Percentiles rank a stretch among this genome's conserved stretches.
phyloP scores from a whole-genome alignment of 164 flowering plant species.

The Berberis thunbergii region DNA sequence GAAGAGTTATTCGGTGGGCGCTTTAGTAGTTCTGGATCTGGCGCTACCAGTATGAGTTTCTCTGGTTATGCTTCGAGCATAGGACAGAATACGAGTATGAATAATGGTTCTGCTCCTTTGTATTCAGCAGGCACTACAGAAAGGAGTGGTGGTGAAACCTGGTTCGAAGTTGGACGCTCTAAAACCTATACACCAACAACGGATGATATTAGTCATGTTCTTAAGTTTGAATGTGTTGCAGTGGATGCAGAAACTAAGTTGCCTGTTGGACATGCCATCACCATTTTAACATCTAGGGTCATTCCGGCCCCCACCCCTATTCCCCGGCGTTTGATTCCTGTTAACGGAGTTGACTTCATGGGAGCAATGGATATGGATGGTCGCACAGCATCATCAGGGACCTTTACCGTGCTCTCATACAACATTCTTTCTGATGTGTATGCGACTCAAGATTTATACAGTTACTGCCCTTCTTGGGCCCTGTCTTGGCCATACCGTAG shows the following conservation, averaged over 20 bases:
- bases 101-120: slow-evolving; percentile 57
- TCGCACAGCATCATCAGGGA: slow-evolving; percentile 53
- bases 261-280: slow-evolving; percentile 46
- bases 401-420: slow-evolving; percentile 89
- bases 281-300: slow-evolving; percentile 65
- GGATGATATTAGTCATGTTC: slow-evolving; percentile 85
- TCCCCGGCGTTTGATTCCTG: slow-evolving; percentile 71
- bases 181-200: slow-evolving; percentile 88
- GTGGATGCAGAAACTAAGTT: slow-evolving; percentile 64
- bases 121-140: slow-evolving; percentile 59
- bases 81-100: slow-evolving; percentile 31
- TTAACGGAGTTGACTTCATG: slow-evolving; percentile 55
- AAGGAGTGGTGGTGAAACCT: slow-evolving; percentile 45
- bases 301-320: slow-evolving; percentile 92
- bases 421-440: slow-evolving; percentile 71
- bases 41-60: slow-evolving; percentile 32
- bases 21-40: slow-evolving; percentile 37
- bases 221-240: slow-evolving; percentile 84
- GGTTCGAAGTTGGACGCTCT: slow-evolving; percentile 37
- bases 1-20: slow-evolving; percentile 39
- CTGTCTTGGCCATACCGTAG: slow-evolving; percentile 92
- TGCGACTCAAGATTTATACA: slow-evolving; percentile 64
- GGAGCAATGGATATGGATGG: slow-evolving; percentile 61
- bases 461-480: slow-evolving; percentile 97
- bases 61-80: slow-evolving; percentile 36